Evolutionary conservation across 768 basidiomycete species (phyloP).

Genomic region (Trametes punicea): DNA sequence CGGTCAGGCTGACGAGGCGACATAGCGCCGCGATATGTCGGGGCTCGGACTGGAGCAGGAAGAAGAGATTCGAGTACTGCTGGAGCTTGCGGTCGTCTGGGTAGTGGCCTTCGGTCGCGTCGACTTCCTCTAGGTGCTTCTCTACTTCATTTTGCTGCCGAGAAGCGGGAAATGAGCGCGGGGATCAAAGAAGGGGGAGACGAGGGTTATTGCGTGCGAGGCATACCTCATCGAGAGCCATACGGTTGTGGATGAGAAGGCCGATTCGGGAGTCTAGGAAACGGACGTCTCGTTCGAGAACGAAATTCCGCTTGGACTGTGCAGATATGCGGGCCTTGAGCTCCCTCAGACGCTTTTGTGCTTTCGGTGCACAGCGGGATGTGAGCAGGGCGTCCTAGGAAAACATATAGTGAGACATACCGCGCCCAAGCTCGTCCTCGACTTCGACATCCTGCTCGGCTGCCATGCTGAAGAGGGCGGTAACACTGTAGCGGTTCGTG

Average conservation of each 20-base stretch:
- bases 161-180: constrained; percentile 11
- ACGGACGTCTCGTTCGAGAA: constrained; percentile 96
- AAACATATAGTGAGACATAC: constrained; percentile 41
- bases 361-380: constrained; percentile 38
- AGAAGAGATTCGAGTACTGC: constrained; percentile 98
- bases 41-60: constrained; percentile 96
- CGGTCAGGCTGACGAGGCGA: constrained; percentile 90
- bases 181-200: neutral
- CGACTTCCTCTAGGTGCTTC: constrained; percentile 92
- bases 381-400: neutral
- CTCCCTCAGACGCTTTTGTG: constrained; percentile 95
- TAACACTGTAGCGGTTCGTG: constrained; percentile 95
- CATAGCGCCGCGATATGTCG: constrained; percentile 96
- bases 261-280: constrained; percentile 98
- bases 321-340: constrained; percentile 96
- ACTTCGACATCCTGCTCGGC: constrained; percentile 98
- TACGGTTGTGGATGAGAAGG: constrained; percentile 95
- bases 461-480: constrained; percentile 94
- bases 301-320: constrained; percentile 99
- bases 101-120: constrained; percentile 87
- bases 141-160: constrained; percentile 94
- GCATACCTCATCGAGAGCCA: constrained; percentile 90
- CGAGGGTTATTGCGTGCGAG: too few species aligned
- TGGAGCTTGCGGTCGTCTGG: constrained; percentile 93
- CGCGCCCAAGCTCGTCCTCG: constrained; percentile 93